Conservation (phyloP, 2,329 filamentous ascomycete genomes). For the Fusarium globosum region DNA sequence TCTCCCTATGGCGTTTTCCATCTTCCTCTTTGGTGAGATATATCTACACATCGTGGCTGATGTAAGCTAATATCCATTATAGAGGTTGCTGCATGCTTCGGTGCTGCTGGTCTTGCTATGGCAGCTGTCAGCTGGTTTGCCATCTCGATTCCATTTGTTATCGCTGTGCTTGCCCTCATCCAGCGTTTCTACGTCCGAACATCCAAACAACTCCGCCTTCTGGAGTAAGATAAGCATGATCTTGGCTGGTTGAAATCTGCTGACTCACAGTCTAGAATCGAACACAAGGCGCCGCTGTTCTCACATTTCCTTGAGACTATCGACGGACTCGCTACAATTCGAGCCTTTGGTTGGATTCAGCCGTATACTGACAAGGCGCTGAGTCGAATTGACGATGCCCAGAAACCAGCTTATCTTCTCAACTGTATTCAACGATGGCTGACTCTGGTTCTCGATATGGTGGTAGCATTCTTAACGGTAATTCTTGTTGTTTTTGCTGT, state of each 20-base stretch:
- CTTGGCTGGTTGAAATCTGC: not conserved
- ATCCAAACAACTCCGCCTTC: constrained; percentile 63
- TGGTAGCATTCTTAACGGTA: constrained; percentile 61
- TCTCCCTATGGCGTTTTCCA: constrained; percentile 46
- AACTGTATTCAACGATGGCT: constrained; percentile 65
- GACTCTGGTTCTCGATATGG: constrained; percentile 61
- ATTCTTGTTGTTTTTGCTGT: constrained; percentile 52
- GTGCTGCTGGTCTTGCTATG: constrained; percentile 57
- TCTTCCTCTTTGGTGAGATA: constrained; percentile 45
- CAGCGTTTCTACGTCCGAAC: constrained; percentile 66
- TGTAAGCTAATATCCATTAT: not conserved
- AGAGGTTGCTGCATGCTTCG: constrained; percentile 52
- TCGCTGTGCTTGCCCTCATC: constrained; percentile 55
- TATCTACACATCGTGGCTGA: not conserved
- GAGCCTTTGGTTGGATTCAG: constrained; percentile 54
- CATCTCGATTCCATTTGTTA: constrained; percentile 57
- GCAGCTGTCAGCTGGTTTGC: constrained; percentile 58
- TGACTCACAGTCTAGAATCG: constrained; percentile 39
- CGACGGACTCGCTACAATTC: constrained; percentile 49
- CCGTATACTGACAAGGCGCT: constrained; percentile 53
- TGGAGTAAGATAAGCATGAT: constrained; percentile 51
- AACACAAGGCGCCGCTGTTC: constrained; percentile 49
- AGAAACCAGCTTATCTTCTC: constrained; percentile 64
- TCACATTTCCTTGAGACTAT: constrained; percentile 50
- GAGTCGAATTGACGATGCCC: constrained; percentile 56